phyloP scores from a whole-genome alignment of 768 basidiomycete genomes.

The Tricholoma matsutake region DNA sequence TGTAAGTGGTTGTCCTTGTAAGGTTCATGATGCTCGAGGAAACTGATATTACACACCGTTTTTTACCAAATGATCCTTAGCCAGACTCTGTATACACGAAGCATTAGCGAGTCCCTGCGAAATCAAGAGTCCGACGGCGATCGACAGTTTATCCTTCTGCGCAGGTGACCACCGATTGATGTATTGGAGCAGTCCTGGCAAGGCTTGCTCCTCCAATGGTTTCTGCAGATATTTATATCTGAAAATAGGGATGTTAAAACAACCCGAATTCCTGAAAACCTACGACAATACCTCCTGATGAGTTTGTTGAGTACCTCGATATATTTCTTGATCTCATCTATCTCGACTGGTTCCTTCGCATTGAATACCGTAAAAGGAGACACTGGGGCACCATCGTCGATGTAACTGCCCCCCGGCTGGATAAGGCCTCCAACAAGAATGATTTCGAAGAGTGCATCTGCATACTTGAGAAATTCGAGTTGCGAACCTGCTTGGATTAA shows the following conservation, averaged over 20 bases:
- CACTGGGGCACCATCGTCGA: constrained; percentile 82
- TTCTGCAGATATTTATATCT: constrained; percentile 99
- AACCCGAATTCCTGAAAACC: not conserved
- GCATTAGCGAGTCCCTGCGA: constrained; percentile 81
- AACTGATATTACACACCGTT: constrained; percentile 55
- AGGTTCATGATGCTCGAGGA: not conserved
- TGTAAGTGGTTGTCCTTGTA: constrained; percentile 25
- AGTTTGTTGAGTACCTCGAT: constrained; percentile 94
- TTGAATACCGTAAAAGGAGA: constrained; percentile 89
- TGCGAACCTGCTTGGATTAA: constrained; percentile 89
- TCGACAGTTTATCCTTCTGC: constrained; percentile 80
- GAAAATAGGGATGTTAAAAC: constrained; percentile 12
- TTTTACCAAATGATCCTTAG: constrained; percentile 94
- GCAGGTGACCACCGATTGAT: constrained; percentile 77
- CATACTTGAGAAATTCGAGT: constrained; percentile 96
- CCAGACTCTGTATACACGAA: constrained; percentile 73
- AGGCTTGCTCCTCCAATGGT: constrained; percentile 83
- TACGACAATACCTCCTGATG: constrained; percentile 71
- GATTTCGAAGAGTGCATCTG: constrained; percentile 94
- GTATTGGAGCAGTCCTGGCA: constrained; percentile 86
- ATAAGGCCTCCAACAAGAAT: constrained; percentile 93
- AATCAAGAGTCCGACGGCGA: constrained; percentile 78
- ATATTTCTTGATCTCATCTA: constrained; percentile 89
- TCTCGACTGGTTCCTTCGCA: constrained; percentile 71
- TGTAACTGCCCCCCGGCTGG: constrained; percentile 89